Percentiles rank a stretch among this genome's conserved stretches.
Evolutionary conservation across 345 rosid genomes (phyloP).

Genomic region (Salix brachista): DNA sequence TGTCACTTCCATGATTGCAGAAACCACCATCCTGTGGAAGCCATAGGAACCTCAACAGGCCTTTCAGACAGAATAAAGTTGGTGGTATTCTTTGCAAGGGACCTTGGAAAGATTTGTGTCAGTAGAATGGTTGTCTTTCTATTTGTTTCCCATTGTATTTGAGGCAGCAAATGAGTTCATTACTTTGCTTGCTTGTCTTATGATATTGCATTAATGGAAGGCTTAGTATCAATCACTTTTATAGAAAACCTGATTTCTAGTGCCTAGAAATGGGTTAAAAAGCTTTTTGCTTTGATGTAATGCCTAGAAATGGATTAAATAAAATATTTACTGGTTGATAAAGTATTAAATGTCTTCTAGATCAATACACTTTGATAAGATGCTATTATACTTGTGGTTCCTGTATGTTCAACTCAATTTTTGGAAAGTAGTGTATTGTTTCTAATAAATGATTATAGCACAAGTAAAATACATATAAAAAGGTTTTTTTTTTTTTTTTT

Average conservation of each 20-base stretch:
- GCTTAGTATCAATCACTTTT: background rate
- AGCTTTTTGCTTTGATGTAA: background rate
- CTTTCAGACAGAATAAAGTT: background rate
- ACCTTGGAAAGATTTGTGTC: background rate
- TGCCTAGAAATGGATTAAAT: background rate
- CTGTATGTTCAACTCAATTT: too few relatives aligned
- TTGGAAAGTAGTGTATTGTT: too few relatives aligned
- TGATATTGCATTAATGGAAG: background rate
- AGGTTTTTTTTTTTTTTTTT: too few relatives aligned
- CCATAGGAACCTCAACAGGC: background rate
- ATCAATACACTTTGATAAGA: background rate
- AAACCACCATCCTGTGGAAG: slow-evolving; percentile 24
- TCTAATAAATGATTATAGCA: too few relatives aligned
- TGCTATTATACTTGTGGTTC: background rate
- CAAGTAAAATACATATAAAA: too few relatives aligned
- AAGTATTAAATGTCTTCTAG: background rate
- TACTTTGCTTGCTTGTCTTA: background rate
- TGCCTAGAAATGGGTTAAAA: background rate
- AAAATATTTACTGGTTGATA: background rate
- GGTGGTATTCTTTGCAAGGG: background rate
- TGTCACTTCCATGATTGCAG: slow-evolving; percentile 23
- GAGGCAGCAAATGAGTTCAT: background rate
- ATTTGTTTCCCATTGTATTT: background rate
- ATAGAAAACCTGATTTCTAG: background rate
- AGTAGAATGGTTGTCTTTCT: background rate